Percentiles rank a stretch among this genome's conserved stretches.
Conservation (phyloP, 306 rosid species). For the Cucurbita ficifolia region DNA sequence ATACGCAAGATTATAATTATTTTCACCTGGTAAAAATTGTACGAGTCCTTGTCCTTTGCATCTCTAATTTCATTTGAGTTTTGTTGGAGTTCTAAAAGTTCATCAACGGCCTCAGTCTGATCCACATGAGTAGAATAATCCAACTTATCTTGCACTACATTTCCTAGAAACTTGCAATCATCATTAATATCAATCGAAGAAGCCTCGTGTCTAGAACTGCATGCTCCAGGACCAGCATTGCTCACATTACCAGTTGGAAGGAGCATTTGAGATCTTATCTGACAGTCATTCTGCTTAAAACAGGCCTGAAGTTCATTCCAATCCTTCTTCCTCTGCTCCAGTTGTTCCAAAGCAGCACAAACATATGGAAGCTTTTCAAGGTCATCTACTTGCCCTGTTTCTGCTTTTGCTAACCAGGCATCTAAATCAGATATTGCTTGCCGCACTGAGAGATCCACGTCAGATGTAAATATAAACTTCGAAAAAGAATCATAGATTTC, state of each 20-base stretch:
- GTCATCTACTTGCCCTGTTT: constrained; percentile 83
- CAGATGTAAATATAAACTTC: constrained; percentile 75
- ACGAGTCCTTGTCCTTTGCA: constrained; percentile 43
- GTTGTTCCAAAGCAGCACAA: constrained; percentile 81
- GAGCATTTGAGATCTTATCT: constrained; percentile 16
- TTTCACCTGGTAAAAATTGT: constrained; percentile 78
- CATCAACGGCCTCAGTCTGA: constrained; percentile 26
- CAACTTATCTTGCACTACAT: neutral
- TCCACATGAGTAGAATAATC: constrained; percentile 16
- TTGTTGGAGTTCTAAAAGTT: constrained; percentile 24
- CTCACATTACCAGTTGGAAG: constrained; percentile 15
- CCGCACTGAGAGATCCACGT: constrained; percentile 73
- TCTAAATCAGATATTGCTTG: constrained; percentile 77
- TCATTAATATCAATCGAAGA: constrained; percentile 22
- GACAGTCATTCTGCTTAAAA: constrained; percentile 15
- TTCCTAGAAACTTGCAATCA: constrained; percentile 13
- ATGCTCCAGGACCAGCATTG: constrained; percentile 24
- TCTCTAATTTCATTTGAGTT: constrained; percentile 23
- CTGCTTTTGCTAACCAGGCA: constrained; percentile 82
- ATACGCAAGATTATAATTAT: neutral
- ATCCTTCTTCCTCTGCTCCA: constrained; percentile 72
- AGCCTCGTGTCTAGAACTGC: constrained; percentile 20
- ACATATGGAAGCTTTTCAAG: constrained; percentile 89
- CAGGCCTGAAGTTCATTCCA: constrained; percentile 52
- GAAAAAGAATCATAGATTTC: constrained; percentile 55